These are phyloP conservation scores for Pythium brassicae DNA, from an alignment of 352 stramenopile species.

Conservation along the genomic window DNA sequence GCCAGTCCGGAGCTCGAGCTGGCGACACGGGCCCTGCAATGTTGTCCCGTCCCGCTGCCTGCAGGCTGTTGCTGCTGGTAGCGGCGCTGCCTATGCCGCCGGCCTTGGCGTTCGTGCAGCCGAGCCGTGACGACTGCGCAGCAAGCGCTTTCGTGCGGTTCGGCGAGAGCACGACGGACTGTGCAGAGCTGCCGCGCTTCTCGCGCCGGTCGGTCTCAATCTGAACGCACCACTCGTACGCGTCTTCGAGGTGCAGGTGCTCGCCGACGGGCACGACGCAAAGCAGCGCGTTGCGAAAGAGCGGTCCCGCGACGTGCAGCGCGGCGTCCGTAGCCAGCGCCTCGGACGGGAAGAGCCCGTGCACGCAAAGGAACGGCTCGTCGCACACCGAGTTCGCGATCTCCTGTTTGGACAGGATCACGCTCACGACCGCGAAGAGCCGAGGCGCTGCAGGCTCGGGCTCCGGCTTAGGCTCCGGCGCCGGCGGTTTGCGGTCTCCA, in stretches of 20 bases:
- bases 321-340: constrained; percentile 42
- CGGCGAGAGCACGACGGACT: constrained; percentile 6
- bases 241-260: constrained; percentile 51
- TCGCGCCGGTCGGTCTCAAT: constrained; percentile 45
- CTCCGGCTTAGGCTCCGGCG: neutral
- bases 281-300: constrained; percentile 47
- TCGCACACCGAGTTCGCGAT: constrained; percentile 32
- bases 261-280: constrained; percentile 47
- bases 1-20: constrained; percentile 20
- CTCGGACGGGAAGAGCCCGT: constrained; percentile 41
- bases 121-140: neutral
- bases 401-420: constrained; percentile 49
- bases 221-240: constrained; percentile 64
- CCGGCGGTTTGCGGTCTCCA: too few relatives aligned
- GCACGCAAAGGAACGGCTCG: constrained; percentile 49
- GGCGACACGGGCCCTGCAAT: neutral
- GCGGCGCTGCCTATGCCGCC: too few relatives aligned
- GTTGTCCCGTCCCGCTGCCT: too few relatives aligned
- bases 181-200: constrained; percentile 20
- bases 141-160: constrained; percentile 8
- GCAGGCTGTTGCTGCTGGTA: too few relatives aligned
- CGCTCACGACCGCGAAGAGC: constrained; percentile 45
- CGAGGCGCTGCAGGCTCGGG: neutral
- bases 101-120: neutral
- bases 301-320: constrained; percentile 24